Percentiles rank a stretch among this genome's conserved stretches.
Conservation (phyloP, 148 eudicot species). For the Spergularia bocconei region DNA sequence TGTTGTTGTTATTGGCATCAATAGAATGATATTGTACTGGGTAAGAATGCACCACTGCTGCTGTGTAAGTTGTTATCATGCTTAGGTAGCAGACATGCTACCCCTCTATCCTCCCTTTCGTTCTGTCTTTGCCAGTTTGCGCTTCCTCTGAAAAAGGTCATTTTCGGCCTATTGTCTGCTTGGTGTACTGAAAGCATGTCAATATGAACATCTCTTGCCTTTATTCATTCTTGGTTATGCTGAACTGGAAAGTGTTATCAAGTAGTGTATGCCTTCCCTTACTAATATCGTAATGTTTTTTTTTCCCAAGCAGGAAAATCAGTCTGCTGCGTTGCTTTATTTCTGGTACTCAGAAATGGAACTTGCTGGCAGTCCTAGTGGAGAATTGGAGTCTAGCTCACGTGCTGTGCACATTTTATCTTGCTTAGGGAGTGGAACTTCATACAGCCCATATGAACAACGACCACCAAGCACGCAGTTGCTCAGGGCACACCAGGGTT, state of each 20-base stretch:
- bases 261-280: background rate
- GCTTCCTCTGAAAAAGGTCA: too few relatives aligned
- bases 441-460: constrained; percentile 64
- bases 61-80: too few relatives aligned
- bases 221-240: background rate
- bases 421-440: constrained; percentile 76
- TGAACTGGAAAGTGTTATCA: background rate
- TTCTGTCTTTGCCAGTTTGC: too few relatives aligned
- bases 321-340: constrained; percentile 55
- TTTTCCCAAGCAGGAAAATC: constrained; percentile 54
- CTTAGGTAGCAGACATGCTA: too few relatives aligned
- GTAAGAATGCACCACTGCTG: too few relatives aligned
- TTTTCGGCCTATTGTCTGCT: too few relatives aligned
- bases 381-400: constrained; percentile 46
- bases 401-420: constrained; percentile 75
- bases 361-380: constrained; percentile 34
- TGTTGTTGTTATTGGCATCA: too few relatives aligned
- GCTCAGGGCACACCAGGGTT: constrained; percentile 93
- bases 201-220: constrained; percentile 2
- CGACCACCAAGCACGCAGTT: constrained; percentile 66
- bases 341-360: constrained; percentile 90
- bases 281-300: background rate
- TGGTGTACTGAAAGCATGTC: too few relatives aligned
- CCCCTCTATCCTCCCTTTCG: too few relatives aligned
- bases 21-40: too few relatives aligned